These are phyloP conservation scores for Perkinsus olseni DNA, from an alignment of 169 alveolate genomes.

Conservation along the genomic window DNA sequence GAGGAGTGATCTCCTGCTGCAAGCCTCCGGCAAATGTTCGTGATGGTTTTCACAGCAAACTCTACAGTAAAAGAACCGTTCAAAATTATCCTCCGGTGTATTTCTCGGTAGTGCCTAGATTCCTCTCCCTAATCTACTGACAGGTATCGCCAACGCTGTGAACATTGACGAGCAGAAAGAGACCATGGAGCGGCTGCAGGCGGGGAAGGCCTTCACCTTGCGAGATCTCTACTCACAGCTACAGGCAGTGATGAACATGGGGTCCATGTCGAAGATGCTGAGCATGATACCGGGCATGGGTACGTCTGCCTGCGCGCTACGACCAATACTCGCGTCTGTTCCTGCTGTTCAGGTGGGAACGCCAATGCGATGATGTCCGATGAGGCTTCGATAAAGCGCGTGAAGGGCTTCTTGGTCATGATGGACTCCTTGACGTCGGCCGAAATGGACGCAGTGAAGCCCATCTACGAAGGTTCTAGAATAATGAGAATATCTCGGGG, in stretches of 20 bases:
- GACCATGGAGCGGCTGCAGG: background rate
- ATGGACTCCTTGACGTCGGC: slow-evolving; percentile 75
- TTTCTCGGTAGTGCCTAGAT: too few species aligned
- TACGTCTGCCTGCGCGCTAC: slow-evolving; percentile 8
- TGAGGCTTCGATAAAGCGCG: slow-evolving; percentile 70
- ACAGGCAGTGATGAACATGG: slow-evolving; percentile 71
- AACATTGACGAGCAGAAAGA: background rate
- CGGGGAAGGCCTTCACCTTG: slow-evolving; percentile 48
- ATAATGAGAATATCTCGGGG: slow-evolving; percentile 72
- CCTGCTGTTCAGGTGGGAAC: background rate
- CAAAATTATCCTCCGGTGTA: too few species aligned
- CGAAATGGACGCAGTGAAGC: slow-evolving; percentile 63
- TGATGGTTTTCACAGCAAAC: too few species aligned
- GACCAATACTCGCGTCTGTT: too few species aligned
- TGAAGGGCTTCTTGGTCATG: slow-evolving; percentile 66
- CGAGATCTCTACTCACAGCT: slow-evolving; percentile 74
- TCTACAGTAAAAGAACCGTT: too few species aligned
- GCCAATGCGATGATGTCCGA: slow-evolving; percentile 57
- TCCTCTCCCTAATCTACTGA: too few species aligned
- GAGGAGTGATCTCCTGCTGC: too few species aligned
- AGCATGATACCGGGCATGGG: slow-evolving; percentile 76
- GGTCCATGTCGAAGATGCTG: slow-evolving; percentile 64
- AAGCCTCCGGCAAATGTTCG: too few species aligned
- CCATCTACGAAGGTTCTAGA: slow-evolving; percentile 51
- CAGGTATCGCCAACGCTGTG: background rate